phyloP scores from a whole-genome alignment of 306 rosid species.

The Acacia confusa region DNA sequence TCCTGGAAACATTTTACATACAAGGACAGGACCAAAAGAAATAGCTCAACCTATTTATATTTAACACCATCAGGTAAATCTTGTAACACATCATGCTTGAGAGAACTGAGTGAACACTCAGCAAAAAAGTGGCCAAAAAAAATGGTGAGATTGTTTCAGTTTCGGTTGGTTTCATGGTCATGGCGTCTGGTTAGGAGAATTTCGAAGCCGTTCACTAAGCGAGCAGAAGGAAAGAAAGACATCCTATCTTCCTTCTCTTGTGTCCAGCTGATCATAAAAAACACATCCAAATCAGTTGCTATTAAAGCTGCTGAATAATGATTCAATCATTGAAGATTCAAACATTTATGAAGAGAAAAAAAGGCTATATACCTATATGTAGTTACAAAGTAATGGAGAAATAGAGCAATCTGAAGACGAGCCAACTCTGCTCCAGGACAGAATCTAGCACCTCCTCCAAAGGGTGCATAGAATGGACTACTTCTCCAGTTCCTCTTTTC shows the following conservation, averaged over 20 bases:
- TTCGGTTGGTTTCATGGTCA: conserved; percentile 25
- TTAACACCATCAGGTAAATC: conserved; percentile 29
- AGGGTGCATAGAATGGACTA: conserved; percentile 78
- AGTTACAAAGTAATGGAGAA: conserved; percentile 77
- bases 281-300: conserved; percentile 12
- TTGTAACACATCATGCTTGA: conserved; percentile 31
- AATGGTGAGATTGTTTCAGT: conserved; percentile 18
- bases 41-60: conserved; percentile 21
- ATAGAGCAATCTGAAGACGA: conserved; percentile 88
- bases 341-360: not conserved
- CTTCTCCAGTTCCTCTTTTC: conserved; percentile 87
- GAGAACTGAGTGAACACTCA: conserved; percentile 48
- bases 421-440: conserved; percentile 95
- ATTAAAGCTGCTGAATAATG: not conserved
- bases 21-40: not conserved
- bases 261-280: conserved; percentile 57
- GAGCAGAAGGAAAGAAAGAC: conserved; percentile 94
- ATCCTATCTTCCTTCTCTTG: conserved; percentile 78
- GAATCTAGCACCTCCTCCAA: conserved; percentile 94
- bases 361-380: conserved; percentile 48
- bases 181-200: conserved; percentile 55
- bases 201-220: conserved; percentile 85
- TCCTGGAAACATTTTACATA: conserved; percentile 13
- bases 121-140: conserved; percentile 30
- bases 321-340: not conserved